These are phyloP conservation scores for Beauveria sp. DNA, from an alignment of 2,329 filamentous ascomycete species.

Conservation along the genomic window DNA sequence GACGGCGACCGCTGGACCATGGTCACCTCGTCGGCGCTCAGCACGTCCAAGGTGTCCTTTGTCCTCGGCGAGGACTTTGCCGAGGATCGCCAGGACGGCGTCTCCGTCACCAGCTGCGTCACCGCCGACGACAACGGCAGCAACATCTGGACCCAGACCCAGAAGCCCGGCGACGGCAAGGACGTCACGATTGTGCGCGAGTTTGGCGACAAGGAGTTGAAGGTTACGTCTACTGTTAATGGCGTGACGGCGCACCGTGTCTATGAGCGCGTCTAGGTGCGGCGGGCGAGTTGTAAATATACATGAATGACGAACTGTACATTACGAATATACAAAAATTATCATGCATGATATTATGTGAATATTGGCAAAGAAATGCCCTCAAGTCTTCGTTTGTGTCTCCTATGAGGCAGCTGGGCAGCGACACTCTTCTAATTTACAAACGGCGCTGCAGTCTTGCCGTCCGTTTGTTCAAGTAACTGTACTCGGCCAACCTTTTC, in stretches of 20 bases:
- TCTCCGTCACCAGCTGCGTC: constrained; percentile 10
- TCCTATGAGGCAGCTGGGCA: no score
- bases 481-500: no score
- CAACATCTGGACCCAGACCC: constrained; percentile 9
- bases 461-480: no score
- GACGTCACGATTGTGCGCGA: constrained; percentile 7
- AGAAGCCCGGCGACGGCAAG: constrained; percentile 10
- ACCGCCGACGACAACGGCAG: constrained; percentile 1
- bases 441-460: no score
- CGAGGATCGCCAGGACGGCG: constrained; percentile 11
- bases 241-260: constrained; percentile 2
- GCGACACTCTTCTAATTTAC: no score
- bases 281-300: neutral
- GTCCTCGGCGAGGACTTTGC: constrained; percentile 9
- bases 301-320: constrained; percentile 6
- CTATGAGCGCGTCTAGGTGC: constrained; percentile 6
- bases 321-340: neutral
- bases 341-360: neutral
- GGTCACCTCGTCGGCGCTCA: constrained; percentile 8
- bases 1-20: constrained; percentile 9
- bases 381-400: no score
- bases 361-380: neutral
- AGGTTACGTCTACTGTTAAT: neutral
- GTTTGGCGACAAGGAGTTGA: constrained; percentile 6
- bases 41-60: constrained; percentile 3